These are phyloP conservation scores for Rhizopus arrhizus DNA, from an alignment of 371 early-diverging fungal species.

Conservation along the genomic window DNA sequence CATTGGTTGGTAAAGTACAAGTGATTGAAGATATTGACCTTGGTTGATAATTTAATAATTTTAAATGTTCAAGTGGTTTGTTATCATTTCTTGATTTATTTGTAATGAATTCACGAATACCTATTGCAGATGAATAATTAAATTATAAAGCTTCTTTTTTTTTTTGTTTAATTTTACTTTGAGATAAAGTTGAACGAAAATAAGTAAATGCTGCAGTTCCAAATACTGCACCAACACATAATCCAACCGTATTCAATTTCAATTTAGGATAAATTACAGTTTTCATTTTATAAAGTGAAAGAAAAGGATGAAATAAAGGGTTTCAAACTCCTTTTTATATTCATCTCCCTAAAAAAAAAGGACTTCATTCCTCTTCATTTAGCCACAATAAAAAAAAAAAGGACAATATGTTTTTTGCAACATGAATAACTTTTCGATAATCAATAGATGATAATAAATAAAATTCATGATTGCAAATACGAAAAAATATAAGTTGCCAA, in stretches of 20 bases:
- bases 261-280: background rate
- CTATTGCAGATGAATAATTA: background rate
- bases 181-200: background rate
- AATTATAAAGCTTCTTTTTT: background rate
- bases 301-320: background rate
- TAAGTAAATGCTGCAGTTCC: constrained; percentile 26
- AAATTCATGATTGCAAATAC: no score
- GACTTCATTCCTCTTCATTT: no score
- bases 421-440: no score
- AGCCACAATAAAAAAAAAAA: no score
- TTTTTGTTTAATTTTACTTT: constrained; percentile 2
- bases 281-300: background rate
- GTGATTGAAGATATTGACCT: constrained; percentile 19
- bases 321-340: background rate
- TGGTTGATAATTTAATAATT: constrained; percentile 24
- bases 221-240: constrained; percentile 27
- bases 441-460: no score
- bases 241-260: constrained; percentile 10
- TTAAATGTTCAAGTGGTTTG: constrained; percentile 21
- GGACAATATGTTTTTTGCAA: no score
- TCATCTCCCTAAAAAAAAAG: background rate
- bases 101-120: constrained; percentile 8
- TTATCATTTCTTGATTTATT: background rate
- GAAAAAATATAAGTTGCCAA: no score
- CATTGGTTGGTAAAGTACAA: constrained; percentile 11